Evolutionary conservation across 1,284 basidiomycete species (phyloP).

Genomic region (Binderoboletus segoi): DNA sequence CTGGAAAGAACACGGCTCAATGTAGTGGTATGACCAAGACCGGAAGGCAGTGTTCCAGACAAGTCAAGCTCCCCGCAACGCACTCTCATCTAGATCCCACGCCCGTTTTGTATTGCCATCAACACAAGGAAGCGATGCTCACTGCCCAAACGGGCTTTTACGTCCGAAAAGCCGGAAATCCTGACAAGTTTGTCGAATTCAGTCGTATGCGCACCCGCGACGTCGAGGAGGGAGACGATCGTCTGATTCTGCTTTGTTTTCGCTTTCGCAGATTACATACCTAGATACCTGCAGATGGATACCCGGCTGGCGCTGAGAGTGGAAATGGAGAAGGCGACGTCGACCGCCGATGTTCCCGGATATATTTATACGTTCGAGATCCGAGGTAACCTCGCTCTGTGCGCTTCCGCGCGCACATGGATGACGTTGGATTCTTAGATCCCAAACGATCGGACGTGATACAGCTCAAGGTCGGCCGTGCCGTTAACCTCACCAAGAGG

Average conservation of each 20-base stretch:
- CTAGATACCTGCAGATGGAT: constrained; percentile 59
- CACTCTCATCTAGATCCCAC: constrained; percentile 40
- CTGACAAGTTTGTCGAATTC: constrained; percentile 57
- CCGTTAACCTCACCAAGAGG: constrained; percentile 49
- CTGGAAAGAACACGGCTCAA: constrained; percentile 41
- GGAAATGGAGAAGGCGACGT: constrained; percentile 71
- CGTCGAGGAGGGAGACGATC: background rate
- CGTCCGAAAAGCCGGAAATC: constrained; percentile 43
- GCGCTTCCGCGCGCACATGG: background rate
- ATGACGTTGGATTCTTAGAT: constrained; percentile 18
- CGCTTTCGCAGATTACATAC: constrained; percentile 63
- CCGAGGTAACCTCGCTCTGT: constrained; percentile 46
- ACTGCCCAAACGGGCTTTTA: constrained; percentile 56
- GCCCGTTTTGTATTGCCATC: constrained; percentile 60
- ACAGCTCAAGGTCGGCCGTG: constrained; percentile 55
- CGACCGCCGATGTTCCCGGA: constrained; percentile 60
- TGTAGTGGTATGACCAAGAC: constrained; percentile 70
- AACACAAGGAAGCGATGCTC: constrained; percentile 63
- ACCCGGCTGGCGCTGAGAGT: constrained; percentile 64
- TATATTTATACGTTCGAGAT: constrained; percentile 83
- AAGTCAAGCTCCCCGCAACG: constrained; percentile 53
- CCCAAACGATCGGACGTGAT: constrained; percentile 36
- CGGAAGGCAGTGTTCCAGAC: constrained; percentile 62
- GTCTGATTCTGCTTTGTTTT: constrained; percentile 17
- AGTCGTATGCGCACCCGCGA: constrained; percentile 39